These are phyloP conservation scores for Nicotiana otophora DNA, from an alignment of 257 asterid genomes.

Conservation along the genomic window DNA sequence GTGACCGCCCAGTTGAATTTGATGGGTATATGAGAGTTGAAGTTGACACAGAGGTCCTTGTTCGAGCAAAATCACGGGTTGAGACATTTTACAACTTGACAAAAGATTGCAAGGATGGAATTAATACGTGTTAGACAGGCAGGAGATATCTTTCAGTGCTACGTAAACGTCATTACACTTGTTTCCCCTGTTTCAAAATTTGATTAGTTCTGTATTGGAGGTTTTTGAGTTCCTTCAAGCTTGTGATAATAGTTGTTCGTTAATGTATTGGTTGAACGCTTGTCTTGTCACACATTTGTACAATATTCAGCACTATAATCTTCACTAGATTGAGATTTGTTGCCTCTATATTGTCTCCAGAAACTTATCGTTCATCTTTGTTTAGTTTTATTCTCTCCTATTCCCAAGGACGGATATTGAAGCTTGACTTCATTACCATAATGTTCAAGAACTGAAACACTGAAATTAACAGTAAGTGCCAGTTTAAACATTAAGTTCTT, in stretches of 20 bases:
- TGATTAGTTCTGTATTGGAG: not conserved
- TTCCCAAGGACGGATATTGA: not conserved
- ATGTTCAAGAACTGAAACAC: not conserved
- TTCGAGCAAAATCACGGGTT: slow-evolving; percentile 67
- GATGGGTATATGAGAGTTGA: slow-evolving; percentile 95
- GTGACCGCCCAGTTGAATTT: slow-evolving; percentile 66
- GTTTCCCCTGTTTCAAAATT: not conserved
- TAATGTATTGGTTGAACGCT: not conserved
- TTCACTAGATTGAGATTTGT: not conserved
- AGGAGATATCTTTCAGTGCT: not conserved
- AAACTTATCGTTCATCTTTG: not conserved
- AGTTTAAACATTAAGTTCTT: not conserved
- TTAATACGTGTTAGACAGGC: slow-evolving; percentile 59
- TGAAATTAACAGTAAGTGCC: not conserved
- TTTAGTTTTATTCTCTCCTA: not conserved
- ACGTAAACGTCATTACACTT: not conserved
- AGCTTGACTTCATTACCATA: not conserved
- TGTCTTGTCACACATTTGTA: not conserved
- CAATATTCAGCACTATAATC: not conserved
- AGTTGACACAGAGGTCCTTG: slow-evolving; percentile 93
- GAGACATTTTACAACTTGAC: slow-evolving; percentile 93
- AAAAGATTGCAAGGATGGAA: slow-evolving; percentile 86
- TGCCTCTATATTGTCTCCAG: not conserved
- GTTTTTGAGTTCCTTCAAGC: not conserved
- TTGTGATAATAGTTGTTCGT: not conserved